Evolutionary conservation across 2,329 filamentous ascomycete species (phyloP), one percentile per base, ranked within the genome.

Genomic region (Scytalidium sp.): DNA sequence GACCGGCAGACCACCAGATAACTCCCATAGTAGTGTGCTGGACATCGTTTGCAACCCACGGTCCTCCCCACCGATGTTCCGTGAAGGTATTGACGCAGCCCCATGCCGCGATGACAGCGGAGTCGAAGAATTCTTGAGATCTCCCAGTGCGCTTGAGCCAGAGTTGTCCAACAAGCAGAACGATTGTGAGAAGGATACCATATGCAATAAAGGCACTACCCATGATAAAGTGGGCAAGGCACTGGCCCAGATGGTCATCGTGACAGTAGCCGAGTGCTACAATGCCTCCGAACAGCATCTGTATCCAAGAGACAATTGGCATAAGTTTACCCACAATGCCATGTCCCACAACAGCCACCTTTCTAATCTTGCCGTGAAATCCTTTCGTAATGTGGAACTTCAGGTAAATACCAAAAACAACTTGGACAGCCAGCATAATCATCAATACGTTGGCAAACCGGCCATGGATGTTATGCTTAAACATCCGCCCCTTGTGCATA

Each of bases 1-100:
- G 74, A 20, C 94, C 94, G 7, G 94, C 93, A 61, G 85, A 88
- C 93, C 93, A 99, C 94, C 94, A 99, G 46, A 99, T 84, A 54
- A 99, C 83, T n/a, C 94, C 94, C 93, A 99, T 97, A n/a, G 88
- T 90, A 0, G 94, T 99, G 69, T 99, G 94, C 68, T 99, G 93
- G 72, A 96, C 83, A 68, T 99, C 94, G 64, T 97, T 97, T 69
- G 82, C 84, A 46, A 88, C 90, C 94, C 94, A 99, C 0, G 82
- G 79, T 1, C 78, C 78, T 48, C 94, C 94, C 94, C 94, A 99
- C 46, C 88, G 83, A 66, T 99, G 94, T 70, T 97, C 94, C 17
- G 94, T 99, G 60, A 99, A 97, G 8, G 94, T 97, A 70, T 97
- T 99, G 70, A 99, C 86, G 65, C 90, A 95, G 27, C 93, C 94